These are phyloP conservation scores for Blastobotrys persicus DNA, from an alignment of 1,139 yeast species.

Conservation along the genomic window DNA sequence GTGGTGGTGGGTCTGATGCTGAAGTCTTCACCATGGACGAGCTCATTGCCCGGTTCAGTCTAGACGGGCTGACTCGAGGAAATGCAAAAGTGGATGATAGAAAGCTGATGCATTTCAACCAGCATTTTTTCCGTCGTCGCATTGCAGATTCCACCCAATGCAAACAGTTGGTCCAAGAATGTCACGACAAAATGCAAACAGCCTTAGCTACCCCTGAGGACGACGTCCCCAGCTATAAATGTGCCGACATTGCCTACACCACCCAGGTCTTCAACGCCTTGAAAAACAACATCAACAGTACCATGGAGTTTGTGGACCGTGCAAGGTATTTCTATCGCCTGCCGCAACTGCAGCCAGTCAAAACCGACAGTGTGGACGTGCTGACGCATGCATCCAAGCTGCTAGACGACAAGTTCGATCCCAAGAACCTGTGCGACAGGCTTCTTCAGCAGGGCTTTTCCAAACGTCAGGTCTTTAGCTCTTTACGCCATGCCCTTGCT, in stretches of 20 bases:
- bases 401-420: constrained; percentile 1
- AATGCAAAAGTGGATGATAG: constrained; percentile 85
- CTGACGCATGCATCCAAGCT: constrained; percentile 7
- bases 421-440: constrained; percentile 1
- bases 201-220: constrained; percentile 5
- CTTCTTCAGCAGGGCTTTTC: constrained; percentile 13
- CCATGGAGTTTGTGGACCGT: constrained; percentile 23
- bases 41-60: constrained; percentile 48
- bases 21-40: constrained; percentile 62
- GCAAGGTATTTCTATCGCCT: constrained; percentile 23
- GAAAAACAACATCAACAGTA: constrained; percentile 23
- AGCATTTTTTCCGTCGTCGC: constrained; percentile 48
- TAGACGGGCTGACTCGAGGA: constrained; percentile 81
- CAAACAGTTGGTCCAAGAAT: constrained; percentile 20
- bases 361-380: not conserved
- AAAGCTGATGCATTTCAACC: constrained; percentile 74
- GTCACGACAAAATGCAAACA: constrained; percentile 18
- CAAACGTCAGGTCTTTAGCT: constrained; percentile 50
- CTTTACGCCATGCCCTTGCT: constrained; percentile 68
- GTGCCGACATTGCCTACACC: constrained; percentile 20
- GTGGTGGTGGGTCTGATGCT: constrained; percentile 46
- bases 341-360: constrained; percentile 14
- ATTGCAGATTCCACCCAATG: constrained; percentile 24
- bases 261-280: constrained; percentile 20
- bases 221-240: constrained; percentile 21